Conservation (phyloP, 1,284 basidiomycete species). For the Mycena sp. region DNA sequence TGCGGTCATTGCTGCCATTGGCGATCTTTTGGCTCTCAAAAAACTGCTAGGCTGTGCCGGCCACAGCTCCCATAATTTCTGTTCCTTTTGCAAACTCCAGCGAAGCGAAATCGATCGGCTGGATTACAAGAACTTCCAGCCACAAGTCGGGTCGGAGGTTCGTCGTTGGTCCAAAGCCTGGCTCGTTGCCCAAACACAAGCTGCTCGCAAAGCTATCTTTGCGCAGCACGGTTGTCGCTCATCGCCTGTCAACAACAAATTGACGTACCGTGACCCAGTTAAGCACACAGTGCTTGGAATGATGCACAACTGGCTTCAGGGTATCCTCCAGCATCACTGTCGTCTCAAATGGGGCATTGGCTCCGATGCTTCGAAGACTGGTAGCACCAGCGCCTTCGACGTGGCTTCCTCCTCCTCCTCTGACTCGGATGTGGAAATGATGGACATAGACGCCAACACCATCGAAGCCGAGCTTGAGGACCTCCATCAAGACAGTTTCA, state of each 20-base stretch:
- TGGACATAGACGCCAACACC: neutral
- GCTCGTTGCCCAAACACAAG: conserved; percentile 19
- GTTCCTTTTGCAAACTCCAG: conserved; percentile 2
- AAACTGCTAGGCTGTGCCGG: neutral
- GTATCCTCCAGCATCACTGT: conserved; percentile 40
- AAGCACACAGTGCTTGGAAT: too few species aligned
- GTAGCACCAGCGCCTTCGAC: neutral
- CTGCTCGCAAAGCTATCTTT: conserved; percentile 23
- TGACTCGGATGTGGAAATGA: neutral
- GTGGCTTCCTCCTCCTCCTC: conserved; percentile 16
- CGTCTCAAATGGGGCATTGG: conserved; percentile 38
- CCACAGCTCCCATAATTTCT: neutral
- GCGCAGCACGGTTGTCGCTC: conserved; percentile 45
- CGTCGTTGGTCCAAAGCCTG: conserved; percentile 18
- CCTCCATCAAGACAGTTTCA: neutral
- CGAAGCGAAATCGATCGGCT: conserved; percentile 17
- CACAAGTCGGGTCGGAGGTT: conserved; percentile 25
- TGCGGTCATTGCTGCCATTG: neutral
- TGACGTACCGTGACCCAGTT: too few species aligned
- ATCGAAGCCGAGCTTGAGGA: neutral
- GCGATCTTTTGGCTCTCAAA: neutral
- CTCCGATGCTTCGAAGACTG: neutral
- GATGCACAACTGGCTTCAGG: too few species aligned
- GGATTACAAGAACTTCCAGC: conserved; percentile 17
- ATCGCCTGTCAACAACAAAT: too few species aligned